These are phyloP conservation scores for Theobroma cacao DNA, from an alignment of 345 rosid species.

Conservation along the genomic window DNA sequence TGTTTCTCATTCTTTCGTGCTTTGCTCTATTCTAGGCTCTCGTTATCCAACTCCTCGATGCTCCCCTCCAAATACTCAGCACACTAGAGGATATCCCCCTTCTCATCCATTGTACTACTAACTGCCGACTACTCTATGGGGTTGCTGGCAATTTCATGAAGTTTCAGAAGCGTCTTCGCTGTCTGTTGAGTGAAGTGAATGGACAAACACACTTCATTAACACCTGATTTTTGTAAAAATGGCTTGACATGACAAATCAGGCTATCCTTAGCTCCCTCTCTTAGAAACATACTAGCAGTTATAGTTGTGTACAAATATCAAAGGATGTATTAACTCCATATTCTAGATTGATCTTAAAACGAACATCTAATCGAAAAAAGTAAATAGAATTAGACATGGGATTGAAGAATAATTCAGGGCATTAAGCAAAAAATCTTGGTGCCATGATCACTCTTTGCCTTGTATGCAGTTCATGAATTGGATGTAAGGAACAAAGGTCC, in stretches of 20 bases:
- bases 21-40: slow-evolving; percentile 12
- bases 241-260: too few species aligned
- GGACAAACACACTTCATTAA: too few species aligned
- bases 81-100: slow-evolving; percentile 10
- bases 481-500: not conserved
- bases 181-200: not conserved
- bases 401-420: not conserved
- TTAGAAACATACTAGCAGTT: too few species aligned
- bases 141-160: not conserved
- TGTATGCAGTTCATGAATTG: not conserved
- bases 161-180: slow-evolving; percentile 2
- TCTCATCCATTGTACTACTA: not conserved
- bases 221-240: too few species aligned
- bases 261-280: too few species aligned
- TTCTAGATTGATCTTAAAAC: too few species aligned
- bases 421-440: not conserved
- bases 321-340: too few species aligned
- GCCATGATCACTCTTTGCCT: not conserved
- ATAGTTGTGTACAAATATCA: too few species aligned
- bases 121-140: slow-evolving; percentile 13
- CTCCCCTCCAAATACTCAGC: slow-evolving; percentile 4
- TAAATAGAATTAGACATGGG: not conserved
- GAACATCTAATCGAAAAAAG: too few species aligned
- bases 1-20: too few species aligned
- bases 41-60: slow-evolving; percentile 5